A percentile compares a stretch with the other conserved stretches of the same genome.
phyloP scores from a whole-genome alignment of 768 basidiomycete species.

The Lactifluus pinguis region DNA sequence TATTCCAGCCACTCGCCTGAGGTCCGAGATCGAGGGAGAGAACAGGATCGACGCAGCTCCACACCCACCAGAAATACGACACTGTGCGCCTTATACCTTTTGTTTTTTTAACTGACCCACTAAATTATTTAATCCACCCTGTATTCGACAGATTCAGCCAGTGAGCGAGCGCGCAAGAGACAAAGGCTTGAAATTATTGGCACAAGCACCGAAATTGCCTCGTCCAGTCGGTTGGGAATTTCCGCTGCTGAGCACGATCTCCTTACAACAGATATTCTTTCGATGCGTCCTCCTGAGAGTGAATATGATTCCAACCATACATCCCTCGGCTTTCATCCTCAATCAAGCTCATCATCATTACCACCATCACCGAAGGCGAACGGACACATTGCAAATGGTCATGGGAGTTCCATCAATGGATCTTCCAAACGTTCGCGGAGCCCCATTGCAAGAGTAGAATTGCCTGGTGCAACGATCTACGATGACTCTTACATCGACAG shows the following conservation, averaged over 20 bases:
- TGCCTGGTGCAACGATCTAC: constrained; percentile 68
- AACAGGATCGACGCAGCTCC: constrained; percentile 11
- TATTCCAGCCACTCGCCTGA: constrained; percentile 18
- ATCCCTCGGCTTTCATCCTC: constrained; percentile 8
- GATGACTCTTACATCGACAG: constrained; percentile 73
- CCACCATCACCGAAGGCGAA: constrained; percentile 14
- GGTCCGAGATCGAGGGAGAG: constrained; percentile 20
- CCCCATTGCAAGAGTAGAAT: constrained; percentile 48
- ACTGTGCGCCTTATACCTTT: constrained; percentile 8
- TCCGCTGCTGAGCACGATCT: constrained; percentile 21
- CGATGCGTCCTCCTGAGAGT: constrained; percentile 18
- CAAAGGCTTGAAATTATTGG: constrained; percentile 46
- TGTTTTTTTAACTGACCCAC: neutral
- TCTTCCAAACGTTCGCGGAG: constrained; percentile 38
- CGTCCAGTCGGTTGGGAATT: constrained; percentile 24
- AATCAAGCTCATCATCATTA: constrained; percentile 13
- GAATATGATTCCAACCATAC: constrained; percentile 14
- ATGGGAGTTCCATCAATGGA: constrained; percentile 34
- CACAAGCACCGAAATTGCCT: constrained; percentile 29
- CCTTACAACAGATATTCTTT: constrained; percentile 12
- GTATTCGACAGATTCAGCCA: constrained; percentile 13
- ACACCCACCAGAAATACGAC: constrained; percentile 1
- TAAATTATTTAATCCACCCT: neutral
- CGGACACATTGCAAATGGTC: constrained; percentile 23
- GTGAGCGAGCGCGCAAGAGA: constrained; percentile 49